Evolutionary conservation across 345 rosid genomes (phyloP).

Genomic region (Viola odorata): DNA sequence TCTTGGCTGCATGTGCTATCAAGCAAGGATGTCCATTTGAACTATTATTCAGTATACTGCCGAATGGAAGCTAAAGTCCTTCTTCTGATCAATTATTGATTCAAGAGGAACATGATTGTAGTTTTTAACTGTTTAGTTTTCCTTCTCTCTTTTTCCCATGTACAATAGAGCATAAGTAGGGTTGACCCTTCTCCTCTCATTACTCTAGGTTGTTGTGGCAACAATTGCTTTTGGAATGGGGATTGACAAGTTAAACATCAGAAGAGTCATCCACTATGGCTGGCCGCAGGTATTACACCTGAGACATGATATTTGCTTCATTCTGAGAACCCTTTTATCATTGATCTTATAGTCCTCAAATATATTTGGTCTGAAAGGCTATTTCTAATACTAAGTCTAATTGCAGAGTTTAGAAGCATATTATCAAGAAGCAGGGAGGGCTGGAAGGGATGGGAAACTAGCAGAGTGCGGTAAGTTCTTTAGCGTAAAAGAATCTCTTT

Average conservation of each 20-base stretch:
- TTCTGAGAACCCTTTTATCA: background rate
- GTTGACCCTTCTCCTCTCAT: background rate
- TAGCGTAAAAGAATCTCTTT: background rate
- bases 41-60: too few relatives aligned
- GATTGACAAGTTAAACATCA: constrained; percentile 74
- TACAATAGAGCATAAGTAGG: background rate
- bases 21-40: too few relatives aligned
- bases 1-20: too few relatives aligned
- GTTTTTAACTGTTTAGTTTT: background rate
- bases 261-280: constrained; percentile 83
- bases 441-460: constrained; percentile 72
- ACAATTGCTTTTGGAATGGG: constrained; percentile 98
- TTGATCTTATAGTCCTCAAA: background rate
- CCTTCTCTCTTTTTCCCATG: background rate
- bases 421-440: constrained; percentile 76
- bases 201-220: constrained; percentile 70
- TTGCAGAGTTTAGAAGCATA: constrained; percentile 87
- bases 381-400: constrained; percentile 11
- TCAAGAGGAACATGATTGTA: background rate
- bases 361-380: constrained; percentile 1
- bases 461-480: constrained; percentile 70
- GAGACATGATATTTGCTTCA: constrained; percentile 1
- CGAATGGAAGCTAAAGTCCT: background rate
- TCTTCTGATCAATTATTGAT: background rate
- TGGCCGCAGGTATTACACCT: constrained; percentile 82